These are phyloP conservation scores for Plasmodium cynomolgi DNA, from an alignment of 169 alveolate species.

Conservation along the genomic window DNA sequence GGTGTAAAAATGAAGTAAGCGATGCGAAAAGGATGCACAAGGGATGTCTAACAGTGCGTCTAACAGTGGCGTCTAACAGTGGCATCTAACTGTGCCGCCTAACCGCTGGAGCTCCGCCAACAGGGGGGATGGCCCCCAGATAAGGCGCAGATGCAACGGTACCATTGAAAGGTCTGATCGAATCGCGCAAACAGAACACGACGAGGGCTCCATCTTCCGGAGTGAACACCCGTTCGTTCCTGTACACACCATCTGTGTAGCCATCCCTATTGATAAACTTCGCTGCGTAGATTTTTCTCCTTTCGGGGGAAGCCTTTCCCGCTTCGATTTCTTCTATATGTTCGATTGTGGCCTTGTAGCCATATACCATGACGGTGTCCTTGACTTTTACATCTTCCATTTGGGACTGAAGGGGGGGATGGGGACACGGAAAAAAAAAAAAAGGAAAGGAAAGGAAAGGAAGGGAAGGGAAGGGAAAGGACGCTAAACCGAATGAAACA, in stretches of 20 bases:
- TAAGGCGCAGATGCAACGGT: not conserved
- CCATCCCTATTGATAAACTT: conserved; percentile 18
- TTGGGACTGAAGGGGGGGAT: not conserved
- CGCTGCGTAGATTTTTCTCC: conserved; percentile 20
- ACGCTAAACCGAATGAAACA: not conserved
- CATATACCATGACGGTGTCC: conserved; percentile 67
- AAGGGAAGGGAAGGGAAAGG: not conserved
- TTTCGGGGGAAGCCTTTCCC: not conserved
- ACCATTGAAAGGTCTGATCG: conserved; percentile 43
- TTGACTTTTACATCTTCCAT: conserved; percentile 22
- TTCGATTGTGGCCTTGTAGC: conserved; percentile 36
- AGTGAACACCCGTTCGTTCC: conserved; percentile 12
- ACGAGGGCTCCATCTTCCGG: conserved; percentile 11
- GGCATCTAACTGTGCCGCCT: not conserved
- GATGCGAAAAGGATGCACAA: conserved; percentile 2
- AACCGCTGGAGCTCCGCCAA: not conserved
- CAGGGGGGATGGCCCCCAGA: not conserved
- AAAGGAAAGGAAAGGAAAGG: not conserved
- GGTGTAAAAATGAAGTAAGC: not conserved
- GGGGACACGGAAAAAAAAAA: not conserved
- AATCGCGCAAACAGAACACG: conserved; percentile 10
- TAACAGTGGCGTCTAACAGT: not conserved
- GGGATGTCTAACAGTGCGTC: not conserved
- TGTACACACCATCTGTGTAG: conserved; percentile 23
- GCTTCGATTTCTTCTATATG: not conserved